Base-by-base conservation (phyloP, 2,329 filamentous ascomycete genomes). In the Macroventuria anomochaeta region DNA sequence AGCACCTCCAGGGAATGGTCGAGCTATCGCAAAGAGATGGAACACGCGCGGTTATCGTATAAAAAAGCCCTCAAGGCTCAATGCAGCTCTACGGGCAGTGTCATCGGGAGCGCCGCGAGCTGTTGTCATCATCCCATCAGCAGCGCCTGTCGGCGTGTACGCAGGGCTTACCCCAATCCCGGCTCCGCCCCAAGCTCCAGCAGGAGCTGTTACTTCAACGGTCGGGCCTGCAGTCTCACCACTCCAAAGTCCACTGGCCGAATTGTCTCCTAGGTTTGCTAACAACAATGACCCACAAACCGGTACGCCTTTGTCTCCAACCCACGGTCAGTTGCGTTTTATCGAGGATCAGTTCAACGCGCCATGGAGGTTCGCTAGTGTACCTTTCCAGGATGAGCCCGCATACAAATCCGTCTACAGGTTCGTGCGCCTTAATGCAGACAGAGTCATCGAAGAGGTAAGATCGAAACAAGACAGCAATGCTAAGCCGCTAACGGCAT, bases 221-320 rank as follows among this genome's bases (percentile, higher is more conserved):
- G 1, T 17, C 26, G 10, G 7, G 3, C 7, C 3, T 8, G 15
- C 25, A 29, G 10, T 21, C 5, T 17, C 21, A 13, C 36, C 46
- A 12, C 3, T n/a, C 2, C 12, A 21, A 7, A 40, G 46, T 12
- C 36, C 46, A 13, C 26, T 40, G 18, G 26, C 36, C 1, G 46
- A 48, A 12, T n/a, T 39, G 11, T 48, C 46, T 8, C 46, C 36
- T 20, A 40, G 46, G 31, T 29, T 48, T 40, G 46, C 15, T 13
- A 47, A 25, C 20, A 37, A 23, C 11, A 13, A 37, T 7, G 18
- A n/a, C n/a, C n/a, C n/a, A n/a, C n/a, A 37, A 21, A 11, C 3
- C 2, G 36, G 13, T 8, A 1, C 10, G 7, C 11, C 5, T 5
- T 21, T 47, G 11, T 47, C 44, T 12, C 44, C 44, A 17, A 47